Conservation (phyloP, 2,329 filamentous ascomycete species). For the Alternaria incomplexa region DNA sequence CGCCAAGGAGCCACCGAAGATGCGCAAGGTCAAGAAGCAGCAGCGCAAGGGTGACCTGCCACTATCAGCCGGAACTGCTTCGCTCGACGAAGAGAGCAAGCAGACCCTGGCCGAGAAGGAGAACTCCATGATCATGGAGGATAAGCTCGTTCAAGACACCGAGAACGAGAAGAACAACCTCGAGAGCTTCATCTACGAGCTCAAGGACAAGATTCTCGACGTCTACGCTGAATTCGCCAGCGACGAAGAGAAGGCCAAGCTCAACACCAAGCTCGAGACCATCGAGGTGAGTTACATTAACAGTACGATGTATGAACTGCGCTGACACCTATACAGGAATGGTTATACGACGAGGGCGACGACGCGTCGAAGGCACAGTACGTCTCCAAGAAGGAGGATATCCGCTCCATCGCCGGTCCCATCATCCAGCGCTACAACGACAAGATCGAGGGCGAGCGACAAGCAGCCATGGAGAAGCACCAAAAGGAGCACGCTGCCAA, state of each 20-base stretch:
- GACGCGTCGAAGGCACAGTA: slow-evolving; percentile 94
- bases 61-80: slow-evolving; percentile 80
- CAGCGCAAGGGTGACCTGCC: slow-evolving; percentile 95
- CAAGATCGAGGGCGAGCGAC: slow-evolving; percentile 86
- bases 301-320: background rate
- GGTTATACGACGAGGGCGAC: slow-evolving; percentile 97
- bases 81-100: slow-evolving; percentile 74
- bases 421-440: slow-evolving; percentile 95
- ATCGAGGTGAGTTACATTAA: slow-evolving; percentile 73
- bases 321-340: slow-evolving; percentile 69
- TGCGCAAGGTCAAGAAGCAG: slow-evolving; percentile 98
- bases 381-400: slow-evolving; percentile 93
- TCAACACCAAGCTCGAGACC: slow-evolving; percentile 81
- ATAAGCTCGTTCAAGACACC: slow-evolving; percentile 97
- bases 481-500: slow-evolving; percentile 70
- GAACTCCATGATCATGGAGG: slow-evolving; percentile 91
- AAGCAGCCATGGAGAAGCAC: slow-evolving; percentile 69
- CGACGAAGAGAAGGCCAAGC: slow-evolving; percentile 89
- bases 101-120: slow-evolving; percentile 79
- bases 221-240: slow-evolving; percentile 86
- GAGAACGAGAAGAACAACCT: slow-evolving; percentile 99
- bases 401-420: slow-evolving; percentile 86
- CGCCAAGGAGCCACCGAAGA: slow-evolving; percentile 68
- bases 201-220: slow-evolving; percentile 93
- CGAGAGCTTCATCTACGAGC: slow-evolving; percentile 95